Base-by-base conservation (phyloP, 2,329 filamentous ascomycete genomes). In the Dothiorella sarmentorum region DNA sequence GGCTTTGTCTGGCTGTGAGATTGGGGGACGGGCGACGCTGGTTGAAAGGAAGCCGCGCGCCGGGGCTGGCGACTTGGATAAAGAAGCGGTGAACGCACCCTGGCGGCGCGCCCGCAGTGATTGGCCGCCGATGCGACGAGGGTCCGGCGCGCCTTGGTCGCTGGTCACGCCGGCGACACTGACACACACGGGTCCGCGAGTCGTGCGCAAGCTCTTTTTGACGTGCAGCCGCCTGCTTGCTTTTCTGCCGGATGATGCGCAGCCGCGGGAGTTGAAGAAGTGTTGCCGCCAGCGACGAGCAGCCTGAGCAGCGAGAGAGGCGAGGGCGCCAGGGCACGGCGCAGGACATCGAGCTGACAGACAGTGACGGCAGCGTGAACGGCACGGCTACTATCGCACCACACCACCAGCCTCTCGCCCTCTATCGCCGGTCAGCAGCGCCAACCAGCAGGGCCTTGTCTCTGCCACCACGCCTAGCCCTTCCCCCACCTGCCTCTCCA, bases 41-140 rank as follows among this genome's bases (percentile, higher is more conserved):
- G 56, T 38, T 43, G 44, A 47, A 58, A 52, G 56, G 56, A 58
- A 52, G 53, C 53, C 42, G 38, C 53, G 37, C 40, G 53, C 53
- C 53, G 53, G 53, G 53, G 53, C 53, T 45, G 53, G 53, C 38
- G 53, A 44, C 27, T 56, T 56, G 53, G 51, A 47, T 43, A 52
- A 43, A 59, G 44, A 47, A 51, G 44, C 56, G 56, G 56, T 59
- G 44, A 59, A 44, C 40, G 22, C 37, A 56, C 40, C 38, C 53
- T 43, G 53, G 53, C 40, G 53, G 53, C 53, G 53, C 40, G 53
- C 18, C 20, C 18, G 53, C 9, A 13, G 26, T 56, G 53, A 56
- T 56, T 56, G 53, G 53, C 53, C 33, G 53, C 15, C 29, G 31
- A 51, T 37, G 53, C 53, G 42, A 43, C 53, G 53, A 43, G 53